Percentiles rank a stretch among this genome's conserved stretches.
phyloP scores from a whole-genome alignment of 176 grass and related monocot species.

The Oryza nivara region DNA sequence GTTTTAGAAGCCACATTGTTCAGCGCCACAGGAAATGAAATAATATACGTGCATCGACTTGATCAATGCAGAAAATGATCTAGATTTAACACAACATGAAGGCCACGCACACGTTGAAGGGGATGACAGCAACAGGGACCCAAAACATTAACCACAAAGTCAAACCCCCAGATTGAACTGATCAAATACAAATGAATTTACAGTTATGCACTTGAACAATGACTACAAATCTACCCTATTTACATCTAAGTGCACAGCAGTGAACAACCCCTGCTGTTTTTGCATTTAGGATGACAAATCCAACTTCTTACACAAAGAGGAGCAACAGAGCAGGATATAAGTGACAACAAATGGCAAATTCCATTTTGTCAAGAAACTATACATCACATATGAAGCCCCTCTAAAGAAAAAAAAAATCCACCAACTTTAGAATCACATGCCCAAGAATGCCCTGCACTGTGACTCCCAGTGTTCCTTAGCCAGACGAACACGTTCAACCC shows the following conservation, averaged over 20 bases:
- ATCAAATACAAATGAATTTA: neutral
- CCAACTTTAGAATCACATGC: constrained; percentile 37
- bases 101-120: too few relatives aligned
- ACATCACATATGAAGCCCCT: neutral
- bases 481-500: constrained; percentile 67
- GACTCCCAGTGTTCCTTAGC: constrained; percentile 81
- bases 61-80: too few relatives aligned
- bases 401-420: neutral
- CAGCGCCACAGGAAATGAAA: too few relatives aligned
- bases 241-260: neutral
- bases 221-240: neutral
- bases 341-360: constrained; percentile 18
- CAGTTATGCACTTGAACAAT: neutral
- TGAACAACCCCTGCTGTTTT: neutral
- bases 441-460: constrained; percentile 68
- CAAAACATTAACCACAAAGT: neutral
- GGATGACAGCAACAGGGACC: too few relatives aligned
- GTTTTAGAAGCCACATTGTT: too few relatives aligned
- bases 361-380: neutral
- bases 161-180: neutral
- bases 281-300: neutral
- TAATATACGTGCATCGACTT: too few relatives aligned
- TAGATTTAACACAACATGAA: too few relatives aligned
- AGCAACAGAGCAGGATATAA: constrained; percentile 15
- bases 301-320: constrained; percentile 11